Evolutionary conservation across 1,284 basidiomycete species (phyloP), one percentile per base, ranked within the genome.

Genomic region (Sporisorium exsertum): DNA sequence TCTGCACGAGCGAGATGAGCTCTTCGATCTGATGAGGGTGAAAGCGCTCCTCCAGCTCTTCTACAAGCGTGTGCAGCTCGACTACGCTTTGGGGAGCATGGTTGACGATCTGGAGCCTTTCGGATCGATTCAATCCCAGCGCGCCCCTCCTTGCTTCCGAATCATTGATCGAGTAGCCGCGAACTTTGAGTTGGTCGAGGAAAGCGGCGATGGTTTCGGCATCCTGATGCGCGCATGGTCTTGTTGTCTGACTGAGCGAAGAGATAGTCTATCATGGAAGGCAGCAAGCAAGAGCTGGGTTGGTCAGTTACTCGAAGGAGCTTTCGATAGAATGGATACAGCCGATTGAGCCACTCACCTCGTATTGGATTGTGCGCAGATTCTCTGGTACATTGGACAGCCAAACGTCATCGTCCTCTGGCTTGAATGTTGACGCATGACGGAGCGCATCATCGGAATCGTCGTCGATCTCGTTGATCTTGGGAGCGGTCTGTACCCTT

Each of bases 21-120:
- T 91, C 89, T 18, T 92, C 89, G 87, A 95, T 92, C 42, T 88
- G 87, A 24, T 91, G 53, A 8, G 61, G 61, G 33, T 66, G 89
- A 0, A 95, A 89, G 45, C 94, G 89, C 72, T 92, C 92, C 85
- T 94, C 93, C 2, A 94, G 87, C 84, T 96, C 94, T 86, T 97
- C 94, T 16, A 97, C 90, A 78, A 95, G 94, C 52, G 94, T 92
- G 79, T 97, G 95, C 24, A 97, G 90, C 83, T 95, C 94, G 32
- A 97, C 93, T 0, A 91, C 87, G 54, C 91, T 89, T 5, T 89
- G 90, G 1, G 95, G 95, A 0, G 92, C 92, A 16, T 96, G 89
- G 83, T 97, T 97, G 52, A 94, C 91, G 37, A 96, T 89, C 84
- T 96, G 94, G 5, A 97, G 88, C 78, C 95, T 93, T 87, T 97